These are phyloP conservation scores for Luzula sylvatica DNA, from an alignment of 176 grass and related monocot genomes.

Conservation along the genomic window DNA sequence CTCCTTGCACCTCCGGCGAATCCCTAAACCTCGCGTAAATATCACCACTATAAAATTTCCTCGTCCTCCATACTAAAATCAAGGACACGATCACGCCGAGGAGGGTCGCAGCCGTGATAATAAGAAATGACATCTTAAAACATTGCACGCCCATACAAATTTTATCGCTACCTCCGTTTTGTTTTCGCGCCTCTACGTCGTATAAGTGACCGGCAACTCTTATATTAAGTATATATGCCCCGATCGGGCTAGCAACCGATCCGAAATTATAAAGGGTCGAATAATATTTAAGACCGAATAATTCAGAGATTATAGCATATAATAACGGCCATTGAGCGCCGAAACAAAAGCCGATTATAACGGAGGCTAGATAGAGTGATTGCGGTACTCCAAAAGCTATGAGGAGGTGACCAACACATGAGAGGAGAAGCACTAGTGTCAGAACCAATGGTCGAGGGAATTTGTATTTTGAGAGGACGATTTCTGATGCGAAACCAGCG, in stretches of 20 bases:
- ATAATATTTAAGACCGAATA: slow-evolving; percentile 94
- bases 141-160: slow-evolving; percentile 48
- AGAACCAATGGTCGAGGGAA: slow-evolving; percentile 59
- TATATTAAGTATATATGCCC: slow-evolving; percentile 57
- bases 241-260: slow-evolving; percentile 56
- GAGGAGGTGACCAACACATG: slow-evolving; percentile 62
- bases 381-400: slow-evolving; percentile 42
- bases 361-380: slow-evolving; percentile 57
- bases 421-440: slow-evolving; percentile 47
- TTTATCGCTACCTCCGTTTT: slow-evolving; percentile 4
- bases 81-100: slow-evolving; percentile 43
- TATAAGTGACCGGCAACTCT: slow-evolving; percentile 47
- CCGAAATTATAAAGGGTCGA: slow-evolving; percentile 92
- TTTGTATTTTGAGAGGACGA: slow-evolving; percentile 45
- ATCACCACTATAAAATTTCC: slow-evolving; percentile 53
- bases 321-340: slow-evolving; percentile 83
- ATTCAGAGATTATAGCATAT: slow-evolving; percentile 86
- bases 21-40: slow-evolving; percentile 60
- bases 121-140: slow-evolving; percentile 43
- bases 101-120: slow-evolving; percentile 47
- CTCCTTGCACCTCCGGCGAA: not conserved
- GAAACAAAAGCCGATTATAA: slow-evolving; percentile 85
- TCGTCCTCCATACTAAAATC: slow-evolving; percentile 59
- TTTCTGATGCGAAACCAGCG: slow-evolving; percentile 55
- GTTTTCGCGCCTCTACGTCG: slow-evolving; percentile 35